Evolutionary conservation across 1,284 basidiomycete genomes (phyloP).

Genomic region (Coniferiporia sulphurascens): DNA sequence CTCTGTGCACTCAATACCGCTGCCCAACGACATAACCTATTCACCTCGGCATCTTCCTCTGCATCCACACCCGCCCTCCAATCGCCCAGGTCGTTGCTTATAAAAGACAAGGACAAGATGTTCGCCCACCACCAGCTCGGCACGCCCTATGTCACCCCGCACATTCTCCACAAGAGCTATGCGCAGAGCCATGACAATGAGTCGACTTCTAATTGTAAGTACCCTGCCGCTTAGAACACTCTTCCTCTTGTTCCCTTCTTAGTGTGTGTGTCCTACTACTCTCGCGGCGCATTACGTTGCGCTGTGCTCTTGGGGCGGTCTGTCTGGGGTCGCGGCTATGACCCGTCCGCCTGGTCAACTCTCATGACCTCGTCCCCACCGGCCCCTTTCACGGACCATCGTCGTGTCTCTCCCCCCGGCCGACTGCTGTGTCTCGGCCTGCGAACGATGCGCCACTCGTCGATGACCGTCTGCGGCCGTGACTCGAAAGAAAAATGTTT

Average conservation of each 20-base stretch:
- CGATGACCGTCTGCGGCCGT: too few relatives aligned
- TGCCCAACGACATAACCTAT: slow-evolving; percentile 15
- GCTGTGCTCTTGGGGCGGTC: neutral
- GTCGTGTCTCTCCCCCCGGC: neutral
- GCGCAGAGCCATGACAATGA: slow-evolving; percentile 65
- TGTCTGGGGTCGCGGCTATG: neutral
- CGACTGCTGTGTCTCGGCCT: neutral
- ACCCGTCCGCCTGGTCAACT: neutral
- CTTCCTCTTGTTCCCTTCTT: too few relatives aligned
- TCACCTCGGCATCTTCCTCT: neutral
- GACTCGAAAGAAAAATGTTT: too few relatives aligned
- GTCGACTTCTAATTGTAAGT: slow-evolving; percentile 53
- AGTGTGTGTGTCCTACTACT: neutral
- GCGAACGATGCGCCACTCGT: too few relatives aligned
- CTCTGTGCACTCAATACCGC: slow-evolving; percentile 16
- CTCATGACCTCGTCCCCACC: neutral
- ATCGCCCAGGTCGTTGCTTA: neutral
- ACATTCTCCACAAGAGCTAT: slow-evolving; percentile 80
- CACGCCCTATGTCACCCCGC: slow-evolving; percentile 79
- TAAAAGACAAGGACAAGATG: slow-evolving; percentile 12
- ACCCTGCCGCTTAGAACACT: neutral
- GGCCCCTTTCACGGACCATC: neutral
- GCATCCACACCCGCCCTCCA: neutral
- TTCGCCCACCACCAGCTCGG: slow-evolving; percentile 7
- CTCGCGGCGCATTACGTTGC: neutral